Conservation (phyloP, 495 filamentous ascomycete species). For the Annulohypoxylon moriforme region DNA sequence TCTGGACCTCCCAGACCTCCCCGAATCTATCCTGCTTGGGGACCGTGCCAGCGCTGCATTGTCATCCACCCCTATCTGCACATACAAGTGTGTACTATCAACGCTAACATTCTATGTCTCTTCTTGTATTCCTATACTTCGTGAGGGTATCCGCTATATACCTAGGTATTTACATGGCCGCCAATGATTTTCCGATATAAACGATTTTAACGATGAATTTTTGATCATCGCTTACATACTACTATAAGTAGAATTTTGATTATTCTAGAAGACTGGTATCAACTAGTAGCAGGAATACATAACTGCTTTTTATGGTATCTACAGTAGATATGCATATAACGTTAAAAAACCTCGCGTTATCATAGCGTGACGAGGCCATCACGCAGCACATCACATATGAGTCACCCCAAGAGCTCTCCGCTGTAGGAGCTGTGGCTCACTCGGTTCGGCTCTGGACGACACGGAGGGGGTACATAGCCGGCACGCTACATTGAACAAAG, state of each 20-base stretch:
- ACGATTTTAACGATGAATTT: conserved; percentile 8
- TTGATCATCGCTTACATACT: conserved; percentile 13
- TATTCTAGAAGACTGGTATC: conserved; percentile 5
- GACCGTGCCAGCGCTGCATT: conserved; percentile 32
- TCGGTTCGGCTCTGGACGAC: conserved; percentile 23
- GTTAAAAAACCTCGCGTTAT: conserved; percentile 17
- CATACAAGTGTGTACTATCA: conserved; percentile 19
- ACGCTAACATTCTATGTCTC: conserved; percentile 4
- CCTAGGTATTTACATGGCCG: neutral
- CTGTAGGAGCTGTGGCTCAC: conserved; percentile 20
- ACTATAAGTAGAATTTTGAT: conserved; percentile 11
- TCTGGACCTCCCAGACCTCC: conserved; percentile 40
- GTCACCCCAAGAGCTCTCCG: conserved; percentile 23
- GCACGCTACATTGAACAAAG: conserved; percentile 34
- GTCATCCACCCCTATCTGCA: conserved; percentile 33
- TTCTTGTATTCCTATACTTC: conserved; percentile 24
- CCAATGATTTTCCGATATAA: conserved; percentile 2
- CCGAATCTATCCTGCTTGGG: conserved; percentile 29
- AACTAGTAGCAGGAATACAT: neutral
- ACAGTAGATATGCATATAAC: conserved; percentile 1
- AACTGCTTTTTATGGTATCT: neutral
- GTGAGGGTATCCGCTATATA: neutral
- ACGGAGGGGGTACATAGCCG: conserved; percentile 26
- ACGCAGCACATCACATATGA: conserved; percentile 29
- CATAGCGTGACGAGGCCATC: conserved; percentile 32